phyloP scores from a whole-genome alignment of 1,139 yeast species.

The Yamadazyma sp. region DNA sequence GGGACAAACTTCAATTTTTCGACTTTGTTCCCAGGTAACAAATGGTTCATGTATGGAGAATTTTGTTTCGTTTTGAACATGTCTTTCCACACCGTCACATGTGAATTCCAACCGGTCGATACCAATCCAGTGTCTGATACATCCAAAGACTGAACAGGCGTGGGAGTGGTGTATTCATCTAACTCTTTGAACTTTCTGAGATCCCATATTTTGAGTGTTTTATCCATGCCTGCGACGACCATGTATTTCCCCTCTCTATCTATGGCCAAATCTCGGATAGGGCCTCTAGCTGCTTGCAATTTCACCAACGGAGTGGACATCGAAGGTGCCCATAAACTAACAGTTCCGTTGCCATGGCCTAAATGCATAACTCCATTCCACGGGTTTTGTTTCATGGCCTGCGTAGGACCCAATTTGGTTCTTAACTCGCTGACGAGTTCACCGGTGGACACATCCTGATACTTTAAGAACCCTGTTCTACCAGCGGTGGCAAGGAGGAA shows the following conservation, averaged over 20 bases:
- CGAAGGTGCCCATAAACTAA: conserved; percentile 90
- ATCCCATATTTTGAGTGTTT: conserved; percentile 89
- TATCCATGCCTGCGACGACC: conserved; percentile 92
- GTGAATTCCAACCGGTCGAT: conserved; percentile 93
- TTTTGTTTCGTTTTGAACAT: conserved; percentile 57
- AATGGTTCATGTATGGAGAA: conserved; percentile 90
- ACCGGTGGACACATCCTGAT: conserved; percentile 96
- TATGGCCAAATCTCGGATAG: conserved; percentile 79
- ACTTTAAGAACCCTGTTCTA: conserved; percentile 81
- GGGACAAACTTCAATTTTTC: conserved; percentile 79
- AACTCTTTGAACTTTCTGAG: conserved; percentile 76
- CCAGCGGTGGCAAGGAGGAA: conserved; percentile 86
- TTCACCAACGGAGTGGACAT: conserved; percentile 86
- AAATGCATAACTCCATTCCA: conserved; percentile 94
- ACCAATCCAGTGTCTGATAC: conserved; percentile 87
- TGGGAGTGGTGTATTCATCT: conserved; percentile 75
- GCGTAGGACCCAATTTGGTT: conserved; percentile 89
- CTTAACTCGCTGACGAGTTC: conserved; percentile 76
- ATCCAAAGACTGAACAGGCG: conserved; percentile 79
- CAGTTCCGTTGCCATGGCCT: conserved; percentile 93
- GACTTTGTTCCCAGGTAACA: conserved; percentile 75
- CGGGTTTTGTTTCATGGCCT: conserved; percentile 85
- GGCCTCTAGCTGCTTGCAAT: conserved; percentile 79
- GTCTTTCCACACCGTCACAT: conserved; percentile 87
- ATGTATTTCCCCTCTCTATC: conserved; percentile 93